These are phyloP conservation scores for Colletotrichum sp. DNA, from an alignment of 2,329 filamentous ascomycete species.

Conservation along the genomic window DNA sequence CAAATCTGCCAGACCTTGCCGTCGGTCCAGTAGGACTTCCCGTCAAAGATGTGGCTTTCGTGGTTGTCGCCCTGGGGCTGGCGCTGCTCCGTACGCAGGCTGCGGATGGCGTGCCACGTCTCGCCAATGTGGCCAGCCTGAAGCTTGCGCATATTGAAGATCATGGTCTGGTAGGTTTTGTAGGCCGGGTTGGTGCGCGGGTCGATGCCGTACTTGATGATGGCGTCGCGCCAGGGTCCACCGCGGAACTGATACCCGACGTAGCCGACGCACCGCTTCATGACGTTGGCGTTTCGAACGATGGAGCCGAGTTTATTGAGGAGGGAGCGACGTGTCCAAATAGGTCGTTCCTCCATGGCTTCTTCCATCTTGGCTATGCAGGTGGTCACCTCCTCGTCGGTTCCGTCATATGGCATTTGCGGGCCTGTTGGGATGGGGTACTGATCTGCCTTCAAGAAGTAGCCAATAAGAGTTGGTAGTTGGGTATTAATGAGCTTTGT, in stretches of 20 bases:
- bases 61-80: constrained; percentile 45
- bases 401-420: constrained; percentile 59
- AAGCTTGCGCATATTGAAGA: constrained; percentile 74
- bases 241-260: constrained; percentile 91
- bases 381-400: constrained; percentile 65
- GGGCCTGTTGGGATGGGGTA: constrained; percentile 69
- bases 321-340: constrained; percentile 86
- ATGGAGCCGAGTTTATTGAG: constrained; percentile 70
- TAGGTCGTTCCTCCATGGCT: constrained; percentile 75
- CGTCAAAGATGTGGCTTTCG: constrained; percentile 80
- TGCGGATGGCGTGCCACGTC: constrained; percentile 55
- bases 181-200: constrained; percentile 79
- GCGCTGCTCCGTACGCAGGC: constrained; percentile 34
- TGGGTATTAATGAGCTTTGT: constrained; percentile 61
- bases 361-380: constrained; percentile 68
- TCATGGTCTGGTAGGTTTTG: constrained; percentile 85
- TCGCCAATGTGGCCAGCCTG: constrained; percentile 50
- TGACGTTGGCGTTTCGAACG: constrained; percentile 56
- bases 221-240: constrained; percentile 88
- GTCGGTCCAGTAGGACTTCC: constrained; percentile 73
- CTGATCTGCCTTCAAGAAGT: constrained; percentile 65
- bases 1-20: constrained; percentile 95
- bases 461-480: constrained; percentile 61
- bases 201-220: constrained; percentile 86
- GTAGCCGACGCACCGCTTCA: constrained; percentile 82